A percentile compares a stretch with the other conserved stretches of the same genome.
Evolutionary conservation across 106 monocot species (phyloP).

Genomic region (Platanthera guangdongensis): DNA sequence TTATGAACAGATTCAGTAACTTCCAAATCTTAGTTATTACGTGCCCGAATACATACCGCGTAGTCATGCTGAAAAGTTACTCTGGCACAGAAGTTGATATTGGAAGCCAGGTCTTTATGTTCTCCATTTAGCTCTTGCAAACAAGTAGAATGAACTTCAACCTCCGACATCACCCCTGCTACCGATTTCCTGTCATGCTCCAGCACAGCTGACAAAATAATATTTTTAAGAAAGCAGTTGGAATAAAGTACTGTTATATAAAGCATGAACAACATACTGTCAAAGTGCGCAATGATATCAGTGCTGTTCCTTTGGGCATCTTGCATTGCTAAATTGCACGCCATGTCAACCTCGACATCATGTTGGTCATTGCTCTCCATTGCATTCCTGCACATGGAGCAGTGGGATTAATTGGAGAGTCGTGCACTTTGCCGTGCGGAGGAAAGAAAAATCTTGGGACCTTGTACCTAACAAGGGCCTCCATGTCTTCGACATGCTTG

Average conservation of each 20-base stretch:
- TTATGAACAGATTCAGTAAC: neutral
- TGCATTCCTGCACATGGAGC: constrained; percentile 25
- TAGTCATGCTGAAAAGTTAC: constrained; percentile 37
- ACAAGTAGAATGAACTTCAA: constrained; percentile 28
- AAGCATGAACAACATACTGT: constrained; percentile 27
- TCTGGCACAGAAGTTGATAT: constrained; percentile 38
- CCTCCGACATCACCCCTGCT: constrained; percentile 24
- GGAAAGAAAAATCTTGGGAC: neutral
- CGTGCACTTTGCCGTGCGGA: no score
- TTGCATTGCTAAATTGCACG: constrained; percentile 35
- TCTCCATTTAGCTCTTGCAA: constrained; percentile 34
- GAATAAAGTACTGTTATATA: neutral
- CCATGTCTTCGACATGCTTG: constrained; percentile 46
- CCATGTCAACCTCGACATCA: constrained; percentile 42
- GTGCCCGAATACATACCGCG: constrained; percentile 24
- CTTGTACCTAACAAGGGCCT: constrained; percentile 46
- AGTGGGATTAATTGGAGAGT: neutral
- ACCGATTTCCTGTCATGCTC: constrained; percentile 29
- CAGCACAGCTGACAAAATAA: constrained; percentile 29
- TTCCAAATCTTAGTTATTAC: neutral
- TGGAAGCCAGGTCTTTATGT: constrained; percentile 26
- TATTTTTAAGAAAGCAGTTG: neutral
- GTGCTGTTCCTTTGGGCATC: constrained; percentile 32
- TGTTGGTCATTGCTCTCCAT: constrained; percentile 66
- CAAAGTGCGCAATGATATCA: constrained; percentile 29